Base-by-base conservation (phyloP, 2,329 filamentous ascomycete species). In the Graphilbum sp. region DNA sequence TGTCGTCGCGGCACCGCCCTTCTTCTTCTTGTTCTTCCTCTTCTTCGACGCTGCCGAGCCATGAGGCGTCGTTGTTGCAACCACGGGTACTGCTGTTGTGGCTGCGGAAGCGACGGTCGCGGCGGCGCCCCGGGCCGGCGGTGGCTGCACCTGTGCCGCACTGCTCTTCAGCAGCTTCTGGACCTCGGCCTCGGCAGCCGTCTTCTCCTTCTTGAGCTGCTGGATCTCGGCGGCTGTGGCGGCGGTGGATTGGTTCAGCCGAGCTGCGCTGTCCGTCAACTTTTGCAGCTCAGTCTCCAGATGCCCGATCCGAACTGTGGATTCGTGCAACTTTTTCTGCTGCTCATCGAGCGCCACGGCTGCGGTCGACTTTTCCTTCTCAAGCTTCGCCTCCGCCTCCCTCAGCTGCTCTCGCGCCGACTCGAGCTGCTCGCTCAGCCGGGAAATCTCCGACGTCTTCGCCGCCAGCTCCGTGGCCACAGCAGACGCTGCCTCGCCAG, bases 1-100 rank as follows among this genome's bases (percentile, higher is more conserved):
- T 19, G 63, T 59, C 4, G 56, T 51, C 54, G 49, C 16, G 50
- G 46, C 5, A 50, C 41, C 19, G 48, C 43, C 74, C 63, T 87
- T 88, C 69, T 92, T 94, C 64, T 88, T 93, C 54, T 83, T 83
- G 46, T 86, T 92, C 56, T 83, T 87, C 58, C 84, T 92, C 60
- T 86, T 88, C 42, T 67, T 71, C 43, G 44, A 36, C 2, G 11
- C 27, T n/a, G n/a, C n/a, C n/a, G n/a, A n/a, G n/a, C n/a, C n/a
- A n/a, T n/a, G n/a, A n/a, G n/a, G n/a, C n/a, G n/a, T n/a, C n/a
- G n/a, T n/a, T n/a, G n/a, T n/a, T n/a, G n/a, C n/a, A n/a, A n/a
- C n/a, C n/a, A n/a, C n/a, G n/a, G n/a, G n/a, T n/a, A n/a, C n/a
- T n/a, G n/a, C n/a, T n/a, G n/a, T n/a, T n/a, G n/a, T n/a, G n/a